Percentiles rank a stretch among this genome's conserved stretches.
These are phyloP conservation scores for Pichia kudriavzevii DNA, from an alignment of 1,139 yeast genomes.

Conservation along the genomic window DNA sequence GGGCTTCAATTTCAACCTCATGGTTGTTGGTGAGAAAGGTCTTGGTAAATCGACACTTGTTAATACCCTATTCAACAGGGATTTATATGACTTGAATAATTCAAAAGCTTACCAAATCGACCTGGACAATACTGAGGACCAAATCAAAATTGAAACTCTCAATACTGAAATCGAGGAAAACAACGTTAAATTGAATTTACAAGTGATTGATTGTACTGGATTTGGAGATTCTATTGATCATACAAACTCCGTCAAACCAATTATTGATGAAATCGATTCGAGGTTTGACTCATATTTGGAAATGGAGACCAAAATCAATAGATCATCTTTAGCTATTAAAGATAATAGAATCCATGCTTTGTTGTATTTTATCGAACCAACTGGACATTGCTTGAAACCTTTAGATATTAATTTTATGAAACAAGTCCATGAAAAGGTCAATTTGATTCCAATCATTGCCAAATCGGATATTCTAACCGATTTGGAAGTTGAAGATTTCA, in stretches of 20 bases:
- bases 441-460: slow-evolving; percentile 89
- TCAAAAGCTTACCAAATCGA: slow-evolving; percentile 13
- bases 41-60: slow-evolving; percentile 90
- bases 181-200: slow-evolving; percentile 80
- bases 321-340: slow-evolving; percentile 43
- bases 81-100: slow-evolving; percentile 41
- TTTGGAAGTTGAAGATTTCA: slow-evolving; percentile 73
- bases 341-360: slow-evolving; percentile 86
- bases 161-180: slow-evolving; percentile 81
- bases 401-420: slow-evolving; percentile 87
- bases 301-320: slow-evolving; percentile 78
- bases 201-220: slow-evolving; percentile 87
- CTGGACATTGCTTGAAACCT: slow-evolving; percentile 88
- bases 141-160: slow-evolving; percentile 60
- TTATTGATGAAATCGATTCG: slow-evolving; percentile 79
- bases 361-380: slow-evolving; percentile 89
- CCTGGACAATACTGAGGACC: slow-evolving; percentile 24
- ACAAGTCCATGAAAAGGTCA: slow-evolving; percentile 83
- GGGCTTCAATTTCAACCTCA: slow-evolving; percentile 85
- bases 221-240: slow-evolving; percentile 91
- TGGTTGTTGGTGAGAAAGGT: slow-evolving; percentile 90
- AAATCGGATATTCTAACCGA: slow-evolving; percentile 91
- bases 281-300: slow-evolving; percentile 87
- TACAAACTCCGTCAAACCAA: slow-evolving; percentile 86
- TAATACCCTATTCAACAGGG: slow-evolving; percentile 82